A percentile compares a stretch with the other conserved stretches of the same genome.
Evolutionary conservation across 352 stramenopile species (phyloP).

Genomic region (Phytophthora megakarya): DNA sequence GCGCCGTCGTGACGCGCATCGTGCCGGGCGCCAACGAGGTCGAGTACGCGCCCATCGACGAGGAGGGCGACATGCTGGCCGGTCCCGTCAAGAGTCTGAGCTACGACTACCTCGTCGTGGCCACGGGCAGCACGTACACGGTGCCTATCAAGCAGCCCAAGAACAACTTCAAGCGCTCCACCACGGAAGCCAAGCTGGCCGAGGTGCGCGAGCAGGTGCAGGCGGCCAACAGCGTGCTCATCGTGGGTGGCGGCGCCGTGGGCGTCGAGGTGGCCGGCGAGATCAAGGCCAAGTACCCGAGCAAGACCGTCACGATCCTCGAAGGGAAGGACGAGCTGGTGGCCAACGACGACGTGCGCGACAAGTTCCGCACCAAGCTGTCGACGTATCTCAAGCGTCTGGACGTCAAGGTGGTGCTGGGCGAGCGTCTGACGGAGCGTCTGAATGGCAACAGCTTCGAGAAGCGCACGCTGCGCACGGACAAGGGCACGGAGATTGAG

Average conservation of each 20-base stretch:
- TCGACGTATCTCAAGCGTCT: slow-evolving; percentile 39
- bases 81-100: slow-evolving; percentile 36
- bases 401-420: slow-evolving; percentile 53
- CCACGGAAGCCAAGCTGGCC: slow-evolving; percentile 40
- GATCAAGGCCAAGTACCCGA: slow-evolving; percentile 58
- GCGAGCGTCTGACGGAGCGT: slow-evolving; percentile 44
- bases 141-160: slow-evolving; percentile 40
- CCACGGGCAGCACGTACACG: slow-evolving; percentile 64
- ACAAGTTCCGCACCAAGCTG: slow-evolving; percentile 57
- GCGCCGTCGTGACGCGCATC: slow-evolving; percentile 48
- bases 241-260: slow-evolving; percentile 64
- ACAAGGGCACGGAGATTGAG: slow-evolving; percentile 54
- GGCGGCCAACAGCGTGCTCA: slow-evolving; percentile 48
- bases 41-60: slow-evolving; percentile 38
- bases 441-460: slow-evolving; percentile 46
- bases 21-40: slow-evolving; percentile 42
- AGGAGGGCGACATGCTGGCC: slow-evolving; percentile 35
- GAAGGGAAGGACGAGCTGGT: slow-evolving; percentile 44
- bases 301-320: slow-evolving; percentile 63
- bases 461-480: slow-evolving; percentile 46
- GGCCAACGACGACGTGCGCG: slow-evolving; percentile 35
- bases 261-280: slow-evolving; percentile 63
- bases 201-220: slow-evolving; percentile 51
- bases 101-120: slow-evolving; percentile 69
- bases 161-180: slow-evolving; percentile 38